Evolutionary conservation across 1,139 yeast species (phyloP), one percentile per base, ranked within the genome.

Genomic region (Sugiyamaella castrensis): DNA sequence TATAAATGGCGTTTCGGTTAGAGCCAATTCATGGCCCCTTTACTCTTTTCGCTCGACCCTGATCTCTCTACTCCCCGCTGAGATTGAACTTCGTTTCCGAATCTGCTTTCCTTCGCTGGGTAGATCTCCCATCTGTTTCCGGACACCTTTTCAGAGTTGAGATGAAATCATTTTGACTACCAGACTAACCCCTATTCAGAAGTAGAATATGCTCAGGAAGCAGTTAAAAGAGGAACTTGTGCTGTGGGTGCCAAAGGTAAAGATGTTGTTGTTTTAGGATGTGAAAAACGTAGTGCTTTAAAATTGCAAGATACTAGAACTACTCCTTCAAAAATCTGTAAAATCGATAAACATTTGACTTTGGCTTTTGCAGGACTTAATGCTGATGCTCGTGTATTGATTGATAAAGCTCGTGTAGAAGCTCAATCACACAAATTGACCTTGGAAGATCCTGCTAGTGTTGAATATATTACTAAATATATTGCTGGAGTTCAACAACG

Each of bases 161-260:
- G n/a, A n/a, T n/a, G n/a, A n/a, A n/a, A n/a, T n/a, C n/a, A n/a
- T n/a, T n/a, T 13, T 13, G 5, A 10, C 29, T 13, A 40, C n/a
- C 15, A 36, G 5, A 8, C 37, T 32, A 38, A 24, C 29, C 15
- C 15, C 15, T n/a, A 12, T 54, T 15, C 64, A 79, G 84, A 92
- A 77, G 98, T 94, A 40, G 98, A 92, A 71, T 92, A 92, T 64
- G 99, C 98, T 28, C 79, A 87, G 37, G 99, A 92, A 70, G 99
- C 99, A 1, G 99, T 92, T 47, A 92, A 92, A 68, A 80, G 98
- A 71, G 99, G 98, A 55, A 92, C 98, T 1, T 88, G 96, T 66
- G 96, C 98, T 4, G 96, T 92, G 37, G 98, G 98, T 40, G 92
- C 92, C 53, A 91, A 91, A 66, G 98, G 98, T 48, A 77, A 79